Percentiles rank a stretch among this genome's conserved stretches.
Evolutionary conservation across 139 green algal genomes (phyloP).

Genomic region (Penium margaritaceum): DNA sequence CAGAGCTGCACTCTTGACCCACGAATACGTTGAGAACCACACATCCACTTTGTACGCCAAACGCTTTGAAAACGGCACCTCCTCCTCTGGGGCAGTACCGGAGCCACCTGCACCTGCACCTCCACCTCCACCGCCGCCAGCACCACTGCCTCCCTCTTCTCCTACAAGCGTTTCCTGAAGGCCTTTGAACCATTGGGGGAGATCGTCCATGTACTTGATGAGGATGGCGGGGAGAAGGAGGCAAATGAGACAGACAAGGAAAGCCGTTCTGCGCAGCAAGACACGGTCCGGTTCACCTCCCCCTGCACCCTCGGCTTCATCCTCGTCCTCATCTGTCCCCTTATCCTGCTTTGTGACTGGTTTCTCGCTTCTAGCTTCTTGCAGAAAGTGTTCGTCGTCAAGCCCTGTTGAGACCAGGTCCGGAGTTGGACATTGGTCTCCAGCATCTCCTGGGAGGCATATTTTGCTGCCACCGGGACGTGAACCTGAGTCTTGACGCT

Average conservation of each 20-base stretch:
- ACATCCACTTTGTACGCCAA: conserved; percentile 49
- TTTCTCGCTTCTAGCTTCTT: no score
- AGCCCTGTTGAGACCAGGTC: no score
- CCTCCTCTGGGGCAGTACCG: not conserved
- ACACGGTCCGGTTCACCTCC: no score
- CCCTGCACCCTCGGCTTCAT: no score
- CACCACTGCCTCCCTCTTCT: not conserved
- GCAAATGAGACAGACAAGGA: not conserved
- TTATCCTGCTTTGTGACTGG: no score
- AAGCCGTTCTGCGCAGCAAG: not conserved
- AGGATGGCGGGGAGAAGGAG: not conserved
- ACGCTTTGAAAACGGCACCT: conserved; percentile 42
- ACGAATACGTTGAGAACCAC: conserved; percentile 50
- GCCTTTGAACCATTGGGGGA: not conserved
- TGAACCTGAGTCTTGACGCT: no score
- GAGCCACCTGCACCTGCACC: not conserved
- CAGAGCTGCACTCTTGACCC: conserved; percentile 49
- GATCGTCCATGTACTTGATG: not conserved
- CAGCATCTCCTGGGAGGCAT: no score
- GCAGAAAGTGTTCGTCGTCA: no score
- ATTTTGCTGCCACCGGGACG: no score
- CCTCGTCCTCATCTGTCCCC: no score
- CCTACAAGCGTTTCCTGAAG: not conserved
- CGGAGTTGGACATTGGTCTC: no score
- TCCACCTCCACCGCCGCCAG: not conserved